Percentiles rank a stretch among this genome's conserved stretches.
These are phyloP conservation scores for Zychaea mexicana DNA, from an alignment of 371 early-diverging fungal species.

Conservation along the genomic window DNA sequence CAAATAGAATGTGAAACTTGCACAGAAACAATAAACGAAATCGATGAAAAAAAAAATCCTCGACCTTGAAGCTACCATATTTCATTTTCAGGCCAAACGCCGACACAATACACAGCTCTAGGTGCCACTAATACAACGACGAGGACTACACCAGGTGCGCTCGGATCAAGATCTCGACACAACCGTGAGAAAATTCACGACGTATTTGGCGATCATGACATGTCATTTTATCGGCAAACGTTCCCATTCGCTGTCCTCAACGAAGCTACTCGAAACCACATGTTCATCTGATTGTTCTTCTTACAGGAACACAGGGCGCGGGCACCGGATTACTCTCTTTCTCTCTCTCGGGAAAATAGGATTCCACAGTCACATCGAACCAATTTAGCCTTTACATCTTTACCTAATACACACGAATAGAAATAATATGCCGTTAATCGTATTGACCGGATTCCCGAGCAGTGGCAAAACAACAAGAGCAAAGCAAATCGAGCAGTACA, in stretches of 20 bases:
- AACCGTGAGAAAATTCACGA: neutral
- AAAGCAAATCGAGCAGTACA: conserved; percentile 63
- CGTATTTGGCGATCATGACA: neutral
- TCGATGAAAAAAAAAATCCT: neutral
- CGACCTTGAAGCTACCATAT: neutral
- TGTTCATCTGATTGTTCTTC: too few relatives aligned
- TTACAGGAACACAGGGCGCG: too few relatives aligned
- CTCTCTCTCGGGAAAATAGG: too few relatives aligned
- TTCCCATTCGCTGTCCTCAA: neutral
- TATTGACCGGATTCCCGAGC: conserved; percentile 86
- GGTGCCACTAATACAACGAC: too few relatives aligned
- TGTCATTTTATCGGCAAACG: neutral
- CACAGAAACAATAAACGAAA: neutral
- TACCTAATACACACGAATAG: neutral
- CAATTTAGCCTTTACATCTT: neutral
- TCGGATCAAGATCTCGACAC: neutral
- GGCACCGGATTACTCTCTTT: too few relatives aligned
- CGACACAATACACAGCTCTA: too few relatives aligned
- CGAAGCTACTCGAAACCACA: neutral
- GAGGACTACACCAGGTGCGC: too few relatives aligned
- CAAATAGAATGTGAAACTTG: neutral
- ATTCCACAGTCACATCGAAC: conserved; percentile 1
- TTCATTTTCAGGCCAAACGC: neutral
- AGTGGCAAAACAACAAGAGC: conserved; percentile 92
- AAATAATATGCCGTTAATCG: conserved; percentile 94